phyloP scores from a whole-genome alignment of 2,329 filamentous ascomycete genomes.

The Pleoardoris graminearum region DNA sequence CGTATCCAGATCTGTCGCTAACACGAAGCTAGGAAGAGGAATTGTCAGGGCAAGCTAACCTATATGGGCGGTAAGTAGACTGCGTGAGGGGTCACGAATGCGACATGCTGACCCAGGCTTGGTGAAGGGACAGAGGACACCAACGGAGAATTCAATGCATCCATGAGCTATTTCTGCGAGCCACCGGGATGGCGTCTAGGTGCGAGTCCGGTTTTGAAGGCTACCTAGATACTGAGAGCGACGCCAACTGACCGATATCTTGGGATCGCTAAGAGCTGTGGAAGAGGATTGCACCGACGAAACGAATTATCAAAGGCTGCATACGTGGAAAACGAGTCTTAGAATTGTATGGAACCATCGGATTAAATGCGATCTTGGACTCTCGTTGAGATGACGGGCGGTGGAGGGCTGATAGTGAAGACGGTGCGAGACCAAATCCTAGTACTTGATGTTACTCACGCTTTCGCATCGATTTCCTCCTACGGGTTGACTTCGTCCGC shows the following conservation, averaged over 20 bases:
- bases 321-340: too few relatives aligned
- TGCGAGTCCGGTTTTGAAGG: not conserved
- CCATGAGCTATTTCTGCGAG: constrained; percentile 1
- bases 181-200: not conserved
- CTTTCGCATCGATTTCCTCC: constrained; percentile 45
- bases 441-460: constrained; percentile 11
- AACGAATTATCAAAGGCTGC: too few relatives aligned
- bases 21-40: not conserved
- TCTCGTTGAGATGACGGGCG: too few relatives aligned
- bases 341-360: too few relatives aligned
- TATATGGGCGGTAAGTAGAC: not conserved
- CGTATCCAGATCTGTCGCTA: too few relatives aligned
- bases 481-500: constrained; percentile 46
- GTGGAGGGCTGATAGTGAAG: too few relatives aligned
- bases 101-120: not conserved
- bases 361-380: too few relatives aligned
- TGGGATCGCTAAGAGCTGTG: not conserved
- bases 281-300: too few relatives aligned
- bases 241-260: not conserved
- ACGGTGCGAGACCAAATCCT: too few relatives aligned
- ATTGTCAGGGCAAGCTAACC: not conserved
- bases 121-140: not conserved
- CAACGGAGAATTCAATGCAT: not conserved
- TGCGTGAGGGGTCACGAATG: too few relatives aligned
- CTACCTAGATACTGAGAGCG: too few relatives aligned